Percentiles rank a stretch among this genome's conserved stretches.
Conservation (phyloP, 2,329 filamentous ascomycete species). For the Venturia asperata region DNA sequence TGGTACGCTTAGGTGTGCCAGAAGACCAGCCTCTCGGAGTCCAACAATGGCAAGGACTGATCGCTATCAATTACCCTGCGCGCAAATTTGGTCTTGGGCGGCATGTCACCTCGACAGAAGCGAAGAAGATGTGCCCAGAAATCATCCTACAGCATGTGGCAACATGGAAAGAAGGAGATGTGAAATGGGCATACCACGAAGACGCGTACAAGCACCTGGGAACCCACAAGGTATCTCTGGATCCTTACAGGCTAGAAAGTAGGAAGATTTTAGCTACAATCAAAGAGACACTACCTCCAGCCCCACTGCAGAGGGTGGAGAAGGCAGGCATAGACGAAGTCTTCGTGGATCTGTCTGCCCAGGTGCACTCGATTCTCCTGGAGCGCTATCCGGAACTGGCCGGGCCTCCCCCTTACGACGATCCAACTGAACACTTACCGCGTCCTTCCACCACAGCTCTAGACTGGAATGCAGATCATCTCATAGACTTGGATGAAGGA, state of each 20-base stretch:
- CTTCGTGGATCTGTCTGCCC: constrained; percentile 82
- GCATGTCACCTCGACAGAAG: constrained; percentile 72
- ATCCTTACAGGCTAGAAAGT: constrained; percentile 82
- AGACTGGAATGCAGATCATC: constrained; percentile 76
- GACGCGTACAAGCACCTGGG: constrained; percentile 73
- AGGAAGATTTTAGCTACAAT: constrained; percentile 73
- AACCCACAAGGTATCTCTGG: constrained; percentile 87
- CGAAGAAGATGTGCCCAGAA: constrained; percentile 76
- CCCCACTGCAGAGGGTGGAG: constrained; percentile 65
- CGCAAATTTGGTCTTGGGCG: constrained; percentile 71
- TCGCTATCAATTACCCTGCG: constrained; percentile 93
- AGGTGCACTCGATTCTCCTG: constrained; percentile 69
- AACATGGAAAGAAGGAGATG: constrained; percentile 88
- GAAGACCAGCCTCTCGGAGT: constrained; percentile 80
- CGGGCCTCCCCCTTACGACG: constrained; percentile 63
- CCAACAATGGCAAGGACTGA: constrained; percentile 90
- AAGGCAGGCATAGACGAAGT: constrained; percentile 96
- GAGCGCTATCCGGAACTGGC: constrained; percentile 68
- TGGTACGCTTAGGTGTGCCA: constrained; percentile 69
- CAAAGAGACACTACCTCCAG: constrained; percentile 60
- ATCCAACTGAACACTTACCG: constrained; percentile 64
- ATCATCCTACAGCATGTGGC: constrained; percentile 87
- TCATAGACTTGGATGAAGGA: constrained; percentile 66
- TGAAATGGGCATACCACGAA: constrained; percentile 82
- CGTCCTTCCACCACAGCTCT: constrained; percentile 64